These are phyloP conservation scores for Suzukiozyma palmioleophila DNA, from an alignment of 1,139 yeast genomes.

Conservation along the genomic window DNA sequence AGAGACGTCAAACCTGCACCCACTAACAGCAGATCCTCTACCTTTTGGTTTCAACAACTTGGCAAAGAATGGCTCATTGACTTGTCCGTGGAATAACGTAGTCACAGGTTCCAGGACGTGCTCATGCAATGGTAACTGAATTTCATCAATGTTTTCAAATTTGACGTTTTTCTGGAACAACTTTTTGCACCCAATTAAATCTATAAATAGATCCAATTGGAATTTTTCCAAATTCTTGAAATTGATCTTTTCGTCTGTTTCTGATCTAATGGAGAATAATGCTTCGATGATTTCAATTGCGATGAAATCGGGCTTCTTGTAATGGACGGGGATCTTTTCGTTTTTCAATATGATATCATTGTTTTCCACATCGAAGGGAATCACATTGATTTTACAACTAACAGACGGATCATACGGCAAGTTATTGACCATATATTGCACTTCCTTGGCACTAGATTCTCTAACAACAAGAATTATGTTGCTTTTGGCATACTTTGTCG, in stretches of 20 bases:
- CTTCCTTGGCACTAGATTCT: slow-evolving; percentile 19
- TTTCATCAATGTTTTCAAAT: slow-evolving; percentile 26
- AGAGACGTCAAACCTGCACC: slow-evolving; percentile 28
- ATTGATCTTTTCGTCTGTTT: slow-evolving; percentile 17
- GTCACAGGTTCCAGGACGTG: slow-evolving; percentile 16
- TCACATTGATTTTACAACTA: slow-evolving; percentile 19
- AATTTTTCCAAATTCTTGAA: slow-evolving; percentile 20
- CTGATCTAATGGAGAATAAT: slow-evolving; percentile 20
- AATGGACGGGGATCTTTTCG: slow-evolving; percentile 30
- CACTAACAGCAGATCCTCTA: slow-evolving; percentile 31
- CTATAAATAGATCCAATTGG: slow-evolving; percentile 37
- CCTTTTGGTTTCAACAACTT: slow-evolving; percentile 38
- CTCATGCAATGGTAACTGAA: slow-evolving; percentile 28
- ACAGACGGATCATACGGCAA: slow-evolving; percentile 20
- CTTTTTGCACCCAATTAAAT: slow-evolving; percentile 38
- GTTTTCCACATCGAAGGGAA: slow-evolving; percentile 33
- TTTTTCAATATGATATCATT: slow-evolving; percentile 37
- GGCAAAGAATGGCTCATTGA: slow-evolving; percentile 31
- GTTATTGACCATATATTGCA: slow-evolving; percentile 20
- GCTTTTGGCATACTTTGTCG: slow-evolving; percentile 20
- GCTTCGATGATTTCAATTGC: slow-evolving; percentile 38
- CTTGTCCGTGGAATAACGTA: slow-evolving; percentile 23
- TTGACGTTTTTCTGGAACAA: slow-evolving; percentile 31
- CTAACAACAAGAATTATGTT: slow-evolving; percentile 32
- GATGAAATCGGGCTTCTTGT: slow-evolving; percentile 38